Conservation (phyloP, 805 yeast genomes). For the Candida nitratophila region DNA sequence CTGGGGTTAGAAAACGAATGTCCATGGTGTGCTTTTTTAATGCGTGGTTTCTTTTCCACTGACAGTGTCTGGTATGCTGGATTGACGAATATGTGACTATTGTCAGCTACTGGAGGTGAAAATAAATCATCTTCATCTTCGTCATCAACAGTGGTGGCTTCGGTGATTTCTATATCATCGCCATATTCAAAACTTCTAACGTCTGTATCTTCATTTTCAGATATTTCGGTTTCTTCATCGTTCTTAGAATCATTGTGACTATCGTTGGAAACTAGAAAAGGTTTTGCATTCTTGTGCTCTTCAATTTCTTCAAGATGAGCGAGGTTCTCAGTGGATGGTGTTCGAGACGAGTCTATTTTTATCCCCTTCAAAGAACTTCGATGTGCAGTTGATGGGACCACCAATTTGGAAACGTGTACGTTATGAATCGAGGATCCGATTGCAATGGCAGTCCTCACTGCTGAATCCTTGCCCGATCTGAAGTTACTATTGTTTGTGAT, state of each 20-base stretch:
- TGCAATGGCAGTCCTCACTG: conserved; percentile 16
- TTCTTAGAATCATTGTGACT: not conserved
- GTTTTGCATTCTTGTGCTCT: not conserved
- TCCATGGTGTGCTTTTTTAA: conserved; percentile 8
- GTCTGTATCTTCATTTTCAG: not conserved
- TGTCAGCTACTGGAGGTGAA: not conserved
- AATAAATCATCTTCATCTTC: not conserved
- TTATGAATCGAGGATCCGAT: conserved; percentile 16
- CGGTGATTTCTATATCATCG: not conserved
- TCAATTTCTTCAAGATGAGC: not conserved
- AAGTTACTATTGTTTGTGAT: conserved; percentile 6
- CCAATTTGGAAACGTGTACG: conserved; percentile 30
- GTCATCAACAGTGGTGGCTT: not conserved
- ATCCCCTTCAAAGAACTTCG: not conserved
- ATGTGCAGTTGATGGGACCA: conserved; percentile 11
- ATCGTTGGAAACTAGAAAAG: not conserved
- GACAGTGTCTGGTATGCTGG: not conserved
- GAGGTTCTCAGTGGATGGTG: not conserved
- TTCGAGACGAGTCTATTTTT: not conserved
- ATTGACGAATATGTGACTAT: not conserved
- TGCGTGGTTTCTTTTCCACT: not conserved
- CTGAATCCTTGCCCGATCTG: conserved; percentile 7
- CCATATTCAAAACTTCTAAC: not conserved
- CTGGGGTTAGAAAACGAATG: conserved; percentile 22
- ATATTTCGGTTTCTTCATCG: not conserved